Evolutionary conservation across 129 eudicot genomes (phyloP), one percentile per base, ranked within the genome.

Genomic region (Escallonia herrerae): DNA sequence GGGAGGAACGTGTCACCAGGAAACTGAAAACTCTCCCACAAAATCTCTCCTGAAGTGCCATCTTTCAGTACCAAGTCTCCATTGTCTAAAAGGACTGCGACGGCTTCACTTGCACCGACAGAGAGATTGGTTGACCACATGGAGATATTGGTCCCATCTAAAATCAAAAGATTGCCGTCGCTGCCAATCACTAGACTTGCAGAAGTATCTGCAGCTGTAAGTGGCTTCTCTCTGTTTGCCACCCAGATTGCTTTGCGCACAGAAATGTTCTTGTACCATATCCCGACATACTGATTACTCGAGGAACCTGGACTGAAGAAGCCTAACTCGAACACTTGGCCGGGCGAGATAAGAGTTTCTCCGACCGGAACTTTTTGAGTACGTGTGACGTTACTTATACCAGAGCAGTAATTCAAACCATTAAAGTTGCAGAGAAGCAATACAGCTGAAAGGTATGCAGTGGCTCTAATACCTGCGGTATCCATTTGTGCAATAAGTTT

Each of bases 21-120:
- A 40, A 76, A 56, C 52, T 81, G 65, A 60, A 68, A 81, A 64
- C 86, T 81, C 67, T 69, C 70, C 86, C 82, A 81, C 59, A 76
- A 43, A 39, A 48, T 42, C 5, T 45, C 15, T 39, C 78, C 72
- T 9, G 71, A 66, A 22, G 9, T 7, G 10, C 56, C 64, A 54
- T 65, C 79, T 38, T 42, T 59, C 5, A 81, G 61, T 14, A 58
- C 33, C 4, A 76, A 61, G 38, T 81, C 57, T 6, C 85, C 81
- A 2, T 43, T 62, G 49, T 76, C 73, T 11, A 68, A 65, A 45
- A 76, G 75, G 40, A 43, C 38, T 15, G 79, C 81, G 13, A 13
- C 8, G 15, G 81, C 59, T 33, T 7, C 41, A 8, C 70, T 79
- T 42, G 42, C 37, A 55, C 64, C 71, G 40, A 66, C 41, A 8